Percentiles rank a stretch among this genome's conserved stretches.
phyloP scores from a whole-genome alignment of 306 rosid genomes.

The Cucumis cinereus region DNA sequence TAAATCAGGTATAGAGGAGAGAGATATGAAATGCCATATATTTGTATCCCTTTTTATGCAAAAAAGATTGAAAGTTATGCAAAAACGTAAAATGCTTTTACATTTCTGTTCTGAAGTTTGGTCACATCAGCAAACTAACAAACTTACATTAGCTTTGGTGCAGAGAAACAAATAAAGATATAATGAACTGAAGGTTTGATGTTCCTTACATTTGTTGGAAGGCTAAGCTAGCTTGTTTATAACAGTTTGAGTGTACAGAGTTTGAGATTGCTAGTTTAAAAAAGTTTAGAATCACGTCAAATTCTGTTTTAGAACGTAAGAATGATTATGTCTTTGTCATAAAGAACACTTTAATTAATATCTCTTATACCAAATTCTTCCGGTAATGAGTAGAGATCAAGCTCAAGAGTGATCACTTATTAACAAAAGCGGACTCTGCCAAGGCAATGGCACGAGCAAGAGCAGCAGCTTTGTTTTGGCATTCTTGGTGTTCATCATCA shows the following conservation, averaged over 20 bases:
- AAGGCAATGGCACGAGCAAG: constrained; percentile 79
- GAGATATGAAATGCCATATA: neutral
- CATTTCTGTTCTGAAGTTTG: neutral
- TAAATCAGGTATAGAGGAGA: neutral
- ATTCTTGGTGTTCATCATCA: constrained; percentile 58
- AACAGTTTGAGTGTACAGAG: neutral
- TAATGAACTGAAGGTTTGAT: neutral
- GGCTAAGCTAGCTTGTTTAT: neutral
- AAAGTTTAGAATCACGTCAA: neutral
- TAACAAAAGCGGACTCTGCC: constrained; percentile 60
- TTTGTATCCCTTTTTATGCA: neutral
- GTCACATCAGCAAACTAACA: neutral
- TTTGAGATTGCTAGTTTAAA: neutral
- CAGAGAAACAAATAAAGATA: neutral
- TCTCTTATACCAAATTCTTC: neutral
- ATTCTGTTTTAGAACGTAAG: neutral
- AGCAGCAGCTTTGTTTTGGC: constrained; percentile 88
- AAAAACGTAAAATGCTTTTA: neutral
- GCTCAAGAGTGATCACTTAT: constrained; percentile 9
- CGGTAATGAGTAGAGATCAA: neutral
- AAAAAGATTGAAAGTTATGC: neutral
- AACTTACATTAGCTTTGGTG: neutral
- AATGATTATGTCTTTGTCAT: neutral
- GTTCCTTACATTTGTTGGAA: neutral
- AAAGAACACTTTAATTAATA: neutral